Base-by-base conservation (phyloP, 1,139 yeast species). In the Geotrichum fermentans region DNA sequence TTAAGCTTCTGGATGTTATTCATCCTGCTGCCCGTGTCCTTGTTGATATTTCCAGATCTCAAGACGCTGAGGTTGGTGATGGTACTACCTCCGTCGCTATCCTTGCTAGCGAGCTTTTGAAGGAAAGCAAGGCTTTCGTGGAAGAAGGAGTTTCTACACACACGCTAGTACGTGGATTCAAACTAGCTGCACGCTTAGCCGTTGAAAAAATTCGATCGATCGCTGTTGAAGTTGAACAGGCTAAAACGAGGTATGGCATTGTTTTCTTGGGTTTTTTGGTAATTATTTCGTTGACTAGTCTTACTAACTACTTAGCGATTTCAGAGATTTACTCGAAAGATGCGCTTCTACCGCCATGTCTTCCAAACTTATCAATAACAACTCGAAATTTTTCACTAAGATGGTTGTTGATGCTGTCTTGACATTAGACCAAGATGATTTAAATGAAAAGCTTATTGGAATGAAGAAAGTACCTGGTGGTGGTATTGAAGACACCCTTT, bases 41-140 rank as follows among this genome's bases (percentile, higher is more conserved):
- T 58, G 98, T 92, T 47, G 99, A 92, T 66, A 87, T 92, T 53
- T 87, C 97, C 13, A 79, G 96, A 63, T 83, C 97, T 1, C 99
- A 92, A 70, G 99, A 92, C 69, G 96, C 97, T 20, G 99, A 92
- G 69, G 97, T 92, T 51, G 99, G 99, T 55, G 99, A 92, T 68
- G 99, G 99, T 58, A 92, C 99, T 37, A 92, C 98, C 0, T 83
- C 96, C 37, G 98, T 94, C 13, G 88, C 97, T 0, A 77, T 92
- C 42, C 70, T 92, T 56, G 97, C 98, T 1, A 97, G 97, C 50
- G 98, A 92, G 69, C 77, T 92, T 56, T 77, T 92, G 69, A 88
- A 88, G 65, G 97, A 92, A 67, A 82, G 94, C 58, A 89, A 88
- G 65, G 70, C 78, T 33, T 92, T 90, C 63, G 87, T 92, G 55